Base-by-base conservation (phyloP, 2,329 filamentous ascomycete genomes). In the Cladosporium sp. region DNA sequence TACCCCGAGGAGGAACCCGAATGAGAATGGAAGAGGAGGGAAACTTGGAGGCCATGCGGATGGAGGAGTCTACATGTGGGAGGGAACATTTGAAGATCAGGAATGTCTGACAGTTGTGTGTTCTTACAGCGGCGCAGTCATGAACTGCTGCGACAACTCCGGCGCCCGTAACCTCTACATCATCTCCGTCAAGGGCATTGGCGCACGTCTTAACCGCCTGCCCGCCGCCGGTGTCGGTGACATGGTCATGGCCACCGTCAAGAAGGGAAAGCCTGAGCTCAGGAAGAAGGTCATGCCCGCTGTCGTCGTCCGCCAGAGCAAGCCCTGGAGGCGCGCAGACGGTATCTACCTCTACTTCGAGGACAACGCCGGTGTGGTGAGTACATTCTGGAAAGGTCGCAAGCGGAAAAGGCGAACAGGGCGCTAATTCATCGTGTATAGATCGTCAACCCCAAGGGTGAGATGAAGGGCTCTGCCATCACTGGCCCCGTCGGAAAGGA, bases 261-360 rank as follows among this genome's bases (percentile, higher is more conserved):
- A 99, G 92, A 98, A 99, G 92, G 95, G 96, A 86, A 99, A 99
- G 92, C 96, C 96, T 72, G 96, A 99, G 86, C 87, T 99, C 80
- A 89, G 96, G 84, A 99, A 99, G 92, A 99, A 99, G 91, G 95
- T 99, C 83, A 97, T 99, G 93, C 95, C 95, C 76, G 95, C 95
- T 79, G 94, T 99, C 81, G 95, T 99, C 80, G 94, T 98, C 82
- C 88, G 95, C 83, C 95, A 98, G 87, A 91, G 91, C 86, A 99
- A 99, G 90, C 95, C 95, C 78, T 99, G 95, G 95, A 93, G 95
- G 88, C 90, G 95, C 83, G 91, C 91, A 76, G 95, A 99, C 83
- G 96, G 95, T 84, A 91, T 98, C 79, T 99, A 92, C 89, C 89
- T 99, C 77, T 99, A 99, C 89, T 99, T 99, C 80, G 95, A 99